Percentiles rank a stretch among this genome's conserved stretches.
Evolutionary conservation across 169 alveolate genomes (phyloP).

Genomic region (Neospora caninum): DNA sequence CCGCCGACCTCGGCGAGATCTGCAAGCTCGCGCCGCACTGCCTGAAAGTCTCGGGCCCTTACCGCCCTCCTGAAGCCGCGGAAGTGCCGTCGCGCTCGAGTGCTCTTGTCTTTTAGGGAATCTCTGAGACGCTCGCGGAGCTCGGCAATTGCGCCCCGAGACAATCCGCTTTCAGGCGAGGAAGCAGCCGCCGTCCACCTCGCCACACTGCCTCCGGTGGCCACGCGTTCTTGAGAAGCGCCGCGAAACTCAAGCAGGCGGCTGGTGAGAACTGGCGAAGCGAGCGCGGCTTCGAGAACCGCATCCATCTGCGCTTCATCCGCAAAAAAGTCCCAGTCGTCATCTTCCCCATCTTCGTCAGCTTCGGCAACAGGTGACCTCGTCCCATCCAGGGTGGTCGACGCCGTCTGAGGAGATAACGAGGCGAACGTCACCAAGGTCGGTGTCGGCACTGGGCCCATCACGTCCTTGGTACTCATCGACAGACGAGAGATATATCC

Average conservation of each 20-base stretch:
- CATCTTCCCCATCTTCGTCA: background rate
- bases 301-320: background rate
- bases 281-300: background rate
- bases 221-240: background rate
- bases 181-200: background rate
- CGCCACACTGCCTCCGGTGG: background rate
- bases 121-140: background rate
- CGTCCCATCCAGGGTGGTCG: background rate
- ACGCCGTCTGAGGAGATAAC: background rate
- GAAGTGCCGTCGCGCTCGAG: background rate
- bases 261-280: background rate
- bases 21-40: background rate
- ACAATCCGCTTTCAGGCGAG: background rate
- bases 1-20: slow-evolving; percentile 11
- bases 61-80: background rate
- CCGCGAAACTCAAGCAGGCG: background rate
- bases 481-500: background rate
- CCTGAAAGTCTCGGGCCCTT: background rate
- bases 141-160: background rate
- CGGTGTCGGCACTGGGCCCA: background rate
- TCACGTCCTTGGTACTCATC: background rate
- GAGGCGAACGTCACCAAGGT: background rate
- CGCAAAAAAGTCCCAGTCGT: background rate
- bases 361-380: background rate
- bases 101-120: background rate